These are phyloP conservation scores for Selaginella tamariscina DNA, from an alignment of 75 land plant genomes.

Conservation along the genomic window DNA sequence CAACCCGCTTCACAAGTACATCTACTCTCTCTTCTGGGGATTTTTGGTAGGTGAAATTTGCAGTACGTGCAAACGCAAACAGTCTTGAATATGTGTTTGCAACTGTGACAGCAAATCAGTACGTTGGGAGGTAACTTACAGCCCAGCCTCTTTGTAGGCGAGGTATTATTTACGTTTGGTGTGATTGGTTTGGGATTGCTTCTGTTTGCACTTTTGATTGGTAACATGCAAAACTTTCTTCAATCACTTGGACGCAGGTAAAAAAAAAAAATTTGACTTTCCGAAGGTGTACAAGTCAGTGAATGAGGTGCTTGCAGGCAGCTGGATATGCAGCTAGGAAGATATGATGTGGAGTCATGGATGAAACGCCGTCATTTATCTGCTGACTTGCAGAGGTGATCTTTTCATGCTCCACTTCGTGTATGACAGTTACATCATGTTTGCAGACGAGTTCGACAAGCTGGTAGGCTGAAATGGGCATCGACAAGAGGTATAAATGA, in stretches of 20 bases:
- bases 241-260: slow-evolving; percentile 12
- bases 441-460: slow-evolving; percentile 1
- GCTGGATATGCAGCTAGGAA: slow-evolving; percentile 5
- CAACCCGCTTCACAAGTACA: background rate
- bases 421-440: background rate
- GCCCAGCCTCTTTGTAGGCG: slow-evolving; percentile 6
- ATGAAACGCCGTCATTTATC: slow-evolving; percentile 3
- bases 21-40: slow-evolving; percentile 3
- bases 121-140: slow-evolving; percentile 4
- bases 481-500: slow-evolving; percentile 12
- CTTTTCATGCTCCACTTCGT: background rate
- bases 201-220: slow-evolving; percentile 10
- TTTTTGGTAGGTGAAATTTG: slow-evolving; percentile 10
- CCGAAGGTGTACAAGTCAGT: background rate
- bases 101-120: slow-evolving; percentile 10
- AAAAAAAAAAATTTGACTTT: background rate
- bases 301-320: background rate
- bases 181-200: slow-evolving; percentile 12
- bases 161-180: background rate
- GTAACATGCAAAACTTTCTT: slow-evolving; percentile 11
- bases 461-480: background rate
- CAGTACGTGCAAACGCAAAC: too few relatives aligned
- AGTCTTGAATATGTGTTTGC: too few relatives aligned
- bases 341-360: slow-evolving; percentile 8
- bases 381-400: background rate